phyloP scores from a whole-genome alignment of 2,329 filamentous ascomycete species.

The Fusarium sp. region DNA sequence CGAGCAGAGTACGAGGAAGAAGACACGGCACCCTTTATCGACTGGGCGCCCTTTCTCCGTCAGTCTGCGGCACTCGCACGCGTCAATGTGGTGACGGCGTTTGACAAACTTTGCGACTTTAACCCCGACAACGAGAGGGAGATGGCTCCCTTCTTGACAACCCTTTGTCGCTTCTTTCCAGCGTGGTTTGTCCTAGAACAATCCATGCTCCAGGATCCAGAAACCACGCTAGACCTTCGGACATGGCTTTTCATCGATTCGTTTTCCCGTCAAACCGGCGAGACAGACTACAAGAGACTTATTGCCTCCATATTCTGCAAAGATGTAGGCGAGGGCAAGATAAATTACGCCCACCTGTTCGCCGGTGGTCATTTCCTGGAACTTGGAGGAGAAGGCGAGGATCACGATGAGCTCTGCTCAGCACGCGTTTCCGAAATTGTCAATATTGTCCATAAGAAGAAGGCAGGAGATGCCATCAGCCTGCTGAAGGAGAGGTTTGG shows the following conservation, averaged over 20 bases:
- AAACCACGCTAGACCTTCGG: conserved; percentile 52
- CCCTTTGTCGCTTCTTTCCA: conserved; percentile 48
- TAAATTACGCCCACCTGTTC: conserved; percentile 23
- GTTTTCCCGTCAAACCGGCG: conserved; percentile 24
- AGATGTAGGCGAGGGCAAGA: neutral
- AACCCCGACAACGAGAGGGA: conserved; percentile 22
- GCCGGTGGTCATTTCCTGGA: conserved; percentile 42
- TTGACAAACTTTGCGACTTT: conserved; percentile 42
- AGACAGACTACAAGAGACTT: conserved; percentile 27
- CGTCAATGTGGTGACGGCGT: conserved; percentile 52
- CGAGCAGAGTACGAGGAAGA: conserved; percentile 42
- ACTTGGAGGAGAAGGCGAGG: conserved; percentile 33
- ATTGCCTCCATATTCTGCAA: conserved; percentile 50
- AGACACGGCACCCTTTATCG: conserved; percentile 43
- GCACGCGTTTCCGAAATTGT: conserved; percentile 38
- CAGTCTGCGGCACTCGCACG: conserved; percentile 38
- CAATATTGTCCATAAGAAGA: conserved; percentile 16
- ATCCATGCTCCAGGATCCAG: conserved; percentile 20
- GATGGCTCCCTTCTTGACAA: conserved; percentile 45
- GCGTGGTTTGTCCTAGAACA: conserved; percentile 41
- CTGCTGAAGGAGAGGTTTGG: conserved; percentile 34
- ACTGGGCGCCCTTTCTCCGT: conserved; percentile 34
- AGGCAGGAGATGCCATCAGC: neutral
- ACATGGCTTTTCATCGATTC: conserved; percentile 50
- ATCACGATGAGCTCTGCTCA: conserved; percentile 36